Conservation (phyloP, 495 filamentous ascomycete species). For the Penicillium manginii region DNA sequence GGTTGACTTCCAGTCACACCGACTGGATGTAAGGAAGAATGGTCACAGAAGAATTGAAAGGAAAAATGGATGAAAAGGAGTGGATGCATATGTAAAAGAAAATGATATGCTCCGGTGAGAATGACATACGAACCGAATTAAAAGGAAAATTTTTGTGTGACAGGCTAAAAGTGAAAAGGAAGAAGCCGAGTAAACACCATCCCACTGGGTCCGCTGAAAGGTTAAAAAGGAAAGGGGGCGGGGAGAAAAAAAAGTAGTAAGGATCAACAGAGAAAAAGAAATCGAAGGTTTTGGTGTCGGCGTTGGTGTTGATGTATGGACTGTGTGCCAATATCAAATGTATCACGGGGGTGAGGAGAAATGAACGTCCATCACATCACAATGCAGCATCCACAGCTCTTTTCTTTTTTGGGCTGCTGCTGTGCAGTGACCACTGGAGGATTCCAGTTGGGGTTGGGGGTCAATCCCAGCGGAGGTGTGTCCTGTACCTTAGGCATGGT, state of each 20-base stretch:
- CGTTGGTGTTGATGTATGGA: neutral
- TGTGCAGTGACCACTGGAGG: conserved; percentile 45
- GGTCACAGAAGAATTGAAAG: conserved; percentile 22
- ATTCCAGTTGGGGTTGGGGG: conserved; percentile 40
- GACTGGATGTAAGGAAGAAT: conserved; percentile 5
- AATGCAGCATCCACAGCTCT: conserved; percentile 55
- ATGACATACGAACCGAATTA: conserved; percentile 16
- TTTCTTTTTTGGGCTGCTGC: conserved; percentile 44
- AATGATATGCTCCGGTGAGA: conserved; percentile 22
- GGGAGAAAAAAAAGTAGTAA: conserved; percentile 11
- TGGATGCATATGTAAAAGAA: conserved; percentile 16
- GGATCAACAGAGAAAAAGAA: conserved; percentile 26
- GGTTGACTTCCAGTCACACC: conserved; percentile 1
- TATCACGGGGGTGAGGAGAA: neutral
- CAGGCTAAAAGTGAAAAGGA: conserved; percentile 24
- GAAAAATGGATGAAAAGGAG: conserved; percentile 19
- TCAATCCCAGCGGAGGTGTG: conserved; percentile 40
- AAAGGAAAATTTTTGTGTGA: conserved; percentile 20
- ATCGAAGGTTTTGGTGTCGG: neutral
- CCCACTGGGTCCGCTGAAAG: conserved; percentile 40
- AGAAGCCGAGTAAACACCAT: conserved; percentile 41
- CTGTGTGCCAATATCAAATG: neutral
- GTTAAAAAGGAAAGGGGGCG: neutral
- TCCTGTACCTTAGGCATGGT: conserved; percentile 57
- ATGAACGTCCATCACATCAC: conserved; percentile 49